Evolutionary conservation across 2,329 filamentous ascomycete genomes (phyloP), one percentile per base, ranked within the genome.

Genomic region (Colletotrichum cordylinicola): DNA sequence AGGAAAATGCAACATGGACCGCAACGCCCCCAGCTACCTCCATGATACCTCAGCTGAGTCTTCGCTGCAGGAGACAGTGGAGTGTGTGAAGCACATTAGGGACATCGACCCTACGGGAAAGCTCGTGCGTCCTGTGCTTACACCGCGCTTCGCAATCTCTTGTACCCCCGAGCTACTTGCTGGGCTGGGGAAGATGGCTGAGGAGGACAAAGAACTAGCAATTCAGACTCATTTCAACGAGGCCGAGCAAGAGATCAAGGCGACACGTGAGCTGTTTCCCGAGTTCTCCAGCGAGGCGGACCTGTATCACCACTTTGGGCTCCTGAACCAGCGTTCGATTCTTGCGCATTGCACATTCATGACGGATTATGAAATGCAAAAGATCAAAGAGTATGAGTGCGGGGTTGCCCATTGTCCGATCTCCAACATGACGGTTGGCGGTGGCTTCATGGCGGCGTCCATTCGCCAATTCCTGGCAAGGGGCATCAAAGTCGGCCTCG

Each of bases 141-240:
- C 91, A 1, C 91, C 91, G 16, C 86, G 92, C 2, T 92, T 93
- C 78, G 91, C 92, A 48, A 91, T 93, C 65, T 90, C 89, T 8
- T 94, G 92, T 80, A 88, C 88, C 1, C 82, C 87, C 1, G 85
- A 87, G 4, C 83, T 93, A 1, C 86, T 94, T 3, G 72, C 79
- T 0, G 90, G 91, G 0, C 84, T 94, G 1, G 92, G 92, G 0
- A 80, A 83, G 2, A 87, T 94, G 29, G 89, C 89, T 1, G 78
- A 79, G 5, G 78, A 84, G 12, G 85, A 93, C 72, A 84, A 84
- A 0, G 81, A 86, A 1, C 80, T 93, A 24, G 86, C 90, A 0
- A 89, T 94, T 37, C 92, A 94, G 82, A 93, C 92, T 4, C 92
- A 94, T 80, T 93, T 94, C 84, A 91, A 93, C 81, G 92, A 94